Percentiles rank a stretch among this genome's conserved stretches.
phyloP scores from a whole-genome alignment of 306 rosid species.

The Rubus idaeus region DNA sequence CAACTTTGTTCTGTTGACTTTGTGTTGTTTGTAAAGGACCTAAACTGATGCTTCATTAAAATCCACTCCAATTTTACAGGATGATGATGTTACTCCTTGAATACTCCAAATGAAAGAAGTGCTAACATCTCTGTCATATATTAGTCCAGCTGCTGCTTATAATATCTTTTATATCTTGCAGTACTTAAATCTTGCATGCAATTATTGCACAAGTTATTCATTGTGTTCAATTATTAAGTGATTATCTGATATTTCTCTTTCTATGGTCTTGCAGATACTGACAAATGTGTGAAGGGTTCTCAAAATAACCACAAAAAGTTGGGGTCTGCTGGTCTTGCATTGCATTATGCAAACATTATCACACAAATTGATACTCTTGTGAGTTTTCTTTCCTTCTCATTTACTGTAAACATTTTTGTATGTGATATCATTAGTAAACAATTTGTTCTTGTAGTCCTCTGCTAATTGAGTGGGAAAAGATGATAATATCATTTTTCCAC shows the following conservation, averaged over 20 bases:
- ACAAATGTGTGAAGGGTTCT: slow-evolving; percentile 50
- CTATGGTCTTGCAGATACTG: slow-evolving; percentile 57
- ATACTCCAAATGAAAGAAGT: background rate
- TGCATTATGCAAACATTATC: slow-evolving; percentile 93
- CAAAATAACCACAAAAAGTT: slow-evolving; percentile 59
- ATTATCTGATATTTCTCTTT: slow-evolving; percentile 11
- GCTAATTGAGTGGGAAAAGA: background rate
- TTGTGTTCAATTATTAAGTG: background rate
- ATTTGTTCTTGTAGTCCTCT: background rate
- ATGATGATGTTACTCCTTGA: background rate
- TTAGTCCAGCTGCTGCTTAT: background rate
- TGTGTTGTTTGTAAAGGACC: background rate
- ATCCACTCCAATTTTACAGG: background rate
- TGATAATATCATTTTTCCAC: background rate
- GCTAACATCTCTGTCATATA: background rate
- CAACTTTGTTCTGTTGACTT: background rate
- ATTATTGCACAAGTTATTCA: background rate
- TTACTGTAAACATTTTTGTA: background rate
- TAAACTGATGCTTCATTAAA: background rate
- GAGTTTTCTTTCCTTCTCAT: slow-evolving; percentile 35
- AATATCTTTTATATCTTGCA: background rate
- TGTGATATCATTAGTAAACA: background rate
- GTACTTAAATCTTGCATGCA: background rate
- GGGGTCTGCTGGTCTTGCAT: slow-evolving; percentile 96
- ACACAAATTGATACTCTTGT: slow-evolving; percentile 91